Base-by-base conservation (phyloP, 106 monocot species). In the Dactylorhiza incarnata region DNA sequence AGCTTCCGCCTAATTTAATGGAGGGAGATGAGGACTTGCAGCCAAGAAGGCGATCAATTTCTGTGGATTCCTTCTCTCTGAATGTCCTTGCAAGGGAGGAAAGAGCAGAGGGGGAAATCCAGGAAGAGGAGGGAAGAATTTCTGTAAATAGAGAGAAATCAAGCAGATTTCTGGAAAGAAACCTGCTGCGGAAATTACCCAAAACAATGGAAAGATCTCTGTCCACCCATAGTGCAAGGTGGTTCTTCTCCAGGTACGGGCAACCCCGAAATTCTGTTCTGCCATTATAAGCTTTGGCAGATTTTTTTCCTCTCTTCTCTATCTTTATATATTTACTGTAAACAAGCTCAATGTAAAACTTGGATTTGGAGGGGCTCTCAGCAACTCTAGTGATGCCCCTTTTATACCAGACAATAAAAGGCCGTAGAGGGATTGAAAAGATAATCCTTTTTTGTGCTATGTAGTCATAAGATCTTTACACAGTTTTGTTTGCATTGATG, bases 11-110 rank as follows among this genome's bases (percentile, higher is more conserved):
- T 76, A 62, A 25, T 9, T 63, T 5, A 25, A 14, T 7, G 9
- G 19, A 25, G 26, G 80, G 50, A 5, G 79, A 77, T 19, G 45
- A 29, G 15, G 80, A 48, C 20, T 43, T 85, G 56, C 88, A 82
- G 77, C 84, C 85, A 9, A 78, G 83, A 23, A 56, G 89, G 49
- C 50, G 86, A 49, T 89, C 89, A 9, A 74, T 82, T 73, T 89
- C 89, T 0, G 79, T 84, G 89, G 89, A 89, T 61, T 47, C 76
- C 0, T 83, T 81, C 15, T 71, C 72, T 11, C 52, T 79, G 26
- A 77, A 44, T 50, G 17, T 26, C 66, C 17, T 84, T 67, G 10
- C 71, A 22, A 78, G 81, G 25, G 47, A 16, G 19, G 73, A 61
- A 0, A 5, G 16, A 45, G 81, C 70, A 22, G 79, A 43, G 1